Percentiles rank a stretch among this genome's conserved stretches.
Evolutionary conservation across 225 moss, liverwort and hornwort species (phyloP).

Genomic region (Bryum argenteum): DNA sequence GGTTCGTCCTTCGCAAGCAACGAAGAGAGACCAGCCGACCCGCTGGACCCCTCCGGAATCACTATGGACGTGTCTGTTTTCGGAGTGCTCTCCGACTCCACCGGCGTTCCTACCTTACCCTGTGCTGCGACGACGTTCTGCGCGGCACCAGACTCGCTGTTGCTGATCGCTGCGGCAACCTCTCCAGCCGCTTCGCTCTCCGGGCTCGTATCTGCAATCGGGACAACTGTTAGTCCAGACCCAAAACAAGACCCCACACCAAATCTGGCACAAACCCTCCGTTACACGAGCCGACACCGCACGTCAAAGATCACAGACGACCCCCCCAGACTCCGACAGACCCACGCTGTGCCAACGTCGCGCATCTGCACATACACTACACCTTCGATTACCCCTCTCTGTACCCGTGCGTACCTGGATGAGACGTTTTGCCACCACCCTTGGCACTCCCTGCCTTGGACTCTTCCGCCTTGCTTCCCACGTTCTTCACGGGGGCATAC

Average conservation of each 20-base stretch:
- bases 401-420: constrained; percentile 46
- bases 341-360: background rate
- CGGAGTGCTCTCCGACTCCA: constrained; percentile 29
- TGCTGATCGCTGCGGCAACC: constrained; percentile 18
- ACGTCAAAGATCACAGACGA: background rate
- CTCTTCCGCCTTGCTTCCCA: constrained; percentile 46
- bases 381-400: constrained; percentile 7
- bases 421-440: constrained; percentile 30
- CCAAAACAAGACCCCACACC: constrained; percentile 10
- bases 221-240: constrained; percentile 16
- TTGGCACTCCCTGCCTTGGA: constrained; percentile 33
- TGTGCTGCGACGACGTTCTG: constrained; percentile 26
- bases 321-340: constrained; percentile 3
- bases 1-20: constrained; percentile 43
- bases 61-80: constrained; percentile 24
- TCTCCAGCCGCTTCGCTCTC: constrained; percentile 36
- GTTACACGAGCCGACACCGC: background rate
- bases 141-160: constrained; percentile 22
- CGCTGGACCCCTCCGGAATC: constrained; percentile 25
- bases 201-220: constrained; percentile 28
- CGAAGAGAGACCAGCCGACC: constrained; percentile 26
- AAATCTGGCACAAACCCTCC: constrained; percentile 4
- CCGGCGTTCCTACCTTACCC: constrained; percentile 24
- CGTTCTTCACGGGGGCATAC: constrained; percentile 51
- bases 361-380: constrained; percentile 25